Percentiles rank a stretch among this genome's conserved stretches.
Conservation (phyloP, 495 filamentous ascomycete genomes). For the Neurospora sp. region DNA sequence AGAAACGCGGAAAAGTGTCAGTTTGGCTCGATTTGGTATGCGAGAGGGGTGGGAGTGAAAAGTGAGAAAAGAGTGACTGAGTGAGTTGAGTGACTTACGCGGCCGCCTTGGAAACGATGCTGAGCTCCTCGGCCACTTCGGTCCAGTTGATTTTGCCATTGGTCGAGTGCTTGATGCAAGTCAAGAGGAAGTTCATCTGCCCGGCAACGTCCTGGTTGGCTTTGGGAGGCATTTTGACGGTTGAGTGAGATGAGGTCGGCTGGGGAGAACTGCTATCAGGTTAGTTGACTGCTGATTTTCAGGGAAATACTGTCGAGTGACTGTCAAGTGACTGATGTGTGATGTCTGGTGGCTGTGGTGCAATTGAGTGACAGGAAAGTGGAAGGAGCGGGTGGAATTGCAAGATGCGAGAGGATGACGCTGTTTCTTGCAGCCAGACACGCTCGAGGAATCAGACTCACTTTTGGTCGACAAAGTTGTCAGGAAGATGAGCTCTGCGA, state of each 20-base stretch:
- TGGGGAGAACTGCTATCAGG: neutral
- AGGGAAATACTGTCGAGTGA: neutral
- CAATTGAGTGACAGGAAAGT: neutral
- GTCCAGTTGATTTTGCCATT: slow-evolving; percentile 51
- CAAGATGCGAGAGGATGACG: neutral
- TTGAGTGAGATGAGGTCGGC: neutral
- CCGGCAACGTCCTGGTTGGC: slow-evolving; percentile 30
- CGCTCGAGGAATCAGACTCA: neutral
- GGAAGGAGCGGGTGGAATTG: neutral
- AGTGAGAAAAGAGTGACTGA: neutral
- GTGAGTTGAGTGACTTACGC: slow-evolving; percentile 45
- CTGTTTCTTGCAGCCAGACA: neutral
- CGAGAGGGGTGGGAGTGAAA: neutral
- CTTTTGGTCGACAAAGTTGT: neutral
- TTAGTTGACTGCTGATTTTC: neutral
- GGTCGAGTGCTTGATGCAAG: slow-evolving; percentile 49
- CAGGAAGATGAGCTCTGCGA: neutral
- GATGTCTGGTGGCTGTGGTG: neutral
- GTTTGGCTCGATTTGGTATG: neutral
- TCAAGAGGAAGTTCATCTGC: slow-evolving; percentile 53
- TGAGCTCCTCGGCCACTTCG: slow-evolving; percentile 51
- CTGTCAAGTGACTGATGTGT: neutral
- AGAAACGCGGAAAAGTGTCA: neutral
- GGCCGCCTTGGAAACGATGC: slow-evolving; percentile 52
- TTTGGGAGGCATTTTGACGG: slow-evolving; percentile 35